Base-by-base conservation (phyloP, 306 rosid species). In the Cercis canadensis region DNA sequence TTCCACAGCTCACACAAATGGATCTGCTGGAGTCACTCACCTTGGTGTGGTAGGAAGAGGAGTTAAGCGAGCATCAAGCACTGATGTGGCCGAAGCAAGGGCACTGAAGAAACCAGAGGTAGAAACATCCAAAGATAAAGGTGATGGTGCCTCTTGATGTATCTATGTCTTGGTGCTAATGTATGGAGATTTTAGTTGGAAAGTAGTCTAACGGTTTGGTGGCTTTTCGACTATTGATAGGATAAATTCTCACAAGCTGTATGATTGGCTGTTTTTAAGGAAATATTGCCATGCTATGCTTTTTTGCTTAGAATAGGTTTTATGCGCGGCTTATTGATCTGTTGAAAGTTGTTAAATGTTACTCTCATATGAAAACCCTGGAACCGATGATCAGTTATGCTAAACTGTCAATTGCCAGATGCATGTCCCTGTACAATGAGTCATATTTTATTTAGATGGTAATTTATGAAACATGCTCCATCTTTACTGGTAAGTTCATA, bases 11-110 rank as follows among this genome's bases (percentile, higher is more conserved):
- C 95, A 83, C 74, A 65, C 95, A 4, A 89, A 89, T 68, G 97
- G 88, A 34, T 57, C 96, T 43, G 44, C 96, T 67, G 94, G 74
- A 57, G 92, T 94, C 80, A 94, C 97, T 34, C 92, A 94, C 74
- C 99, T 94, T 54, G 99, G 99, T 1, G 92, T 94, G 67, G 95
- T 94, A 5, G 99, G 99, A 74, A 87, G 99, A 82, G 99, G 99
- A 67, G 95, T 94, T 45, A 94, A 91, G 85, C 88, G 99, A 63
- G 80, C 85, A 24, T 73, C 84, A 52, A 84, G 57, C 55, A 68
- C 90, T 4, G 78, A 75, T 70, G 56, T 63, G 0, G 62, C 82
- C n/a, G 92, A 89, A 65, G 80, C 85, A 41, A 77, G 71, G 82
- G 53, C 83, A 4, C 8, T 24, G 24, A 94, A 91, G 85, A 94